Evolutionary conservation across 495 filamentous ascomycete species (phyloP).

Genomic region (Choiromyces venosus): DNA sequence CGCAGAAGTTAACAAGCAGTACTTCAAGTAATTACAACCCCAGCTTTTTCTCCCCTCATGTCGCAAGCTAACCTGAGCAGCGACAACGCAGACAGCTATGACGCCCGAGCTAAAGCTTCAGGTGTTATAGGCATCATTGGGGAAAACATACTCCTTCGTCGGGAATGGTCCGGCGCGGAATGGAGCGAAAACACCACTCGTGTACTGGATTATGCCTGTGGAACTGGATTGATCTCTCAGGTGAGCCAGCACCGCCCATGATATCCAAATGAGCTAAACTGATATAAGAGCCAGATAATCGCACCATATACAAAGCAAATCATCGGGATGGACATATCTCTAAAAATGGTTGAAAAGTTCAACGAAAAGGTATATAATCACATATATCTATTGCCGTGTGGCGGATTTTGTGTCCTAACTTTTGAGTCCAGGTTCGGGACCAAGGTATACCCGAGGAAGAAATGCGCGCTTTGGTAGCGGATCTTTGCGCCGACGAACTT

Average conservation of each 20-base stretch:
- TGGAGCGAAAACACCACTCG: slow-evolving; percentile 47
- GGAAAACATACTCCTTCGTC: slow-evolving; percentile 44
- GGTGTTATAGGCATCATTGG: slow-evolving; percentile 21
- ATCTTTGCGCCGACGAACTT: slow-evolving; percentile 44
- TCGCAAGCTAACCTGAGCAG: slow-evolving; percentile 13
- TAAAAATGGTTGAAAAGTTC: slow-evolving; percentile 53
- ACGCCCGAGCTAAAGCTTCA: slow-evolving; percentile 3
- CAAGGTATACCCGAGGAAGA: slow-evolving; percentile 45
- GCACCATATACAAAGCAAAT: slow-evolving; percentile 40
- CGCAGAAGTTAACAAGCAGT: slow-evolving; percentile 29
- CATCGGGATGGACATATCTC: slow-evolving; percentile 55
- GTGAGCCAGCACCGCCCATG: slow-evolving; percentile 8
- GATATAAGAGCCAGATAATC: slow-evolving; percentile 8
- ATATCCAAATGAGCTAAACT: not conserved
- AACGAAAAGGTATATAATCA: slow-evolving; percentile 41
- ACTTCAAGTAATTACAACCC: slow-evolving; percentile 25
- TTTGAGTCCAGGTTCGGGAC: slow-evolving; percentile 23
- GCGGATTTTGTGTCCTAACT: slow-evolving; percentile 26
- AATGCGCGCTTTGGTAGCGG: slow-evolving; percentile 41
- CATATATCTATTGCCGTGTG: not conserved
- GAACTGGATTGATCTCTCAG: slow-evolving; percentile 52
- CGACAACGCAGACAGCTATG: slow-evolving; percentile 17
- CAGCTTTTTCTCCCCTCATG: not conserved
- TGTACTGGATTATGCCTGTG: slow-evolving; percentile 63
- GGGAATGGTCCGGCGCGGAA: slow-evolving; percentile 53